Base-by-base conservation (phyloP, 2,329 filamentous ascomycete genomes). In the Atkinsonella texensis region DNA sequence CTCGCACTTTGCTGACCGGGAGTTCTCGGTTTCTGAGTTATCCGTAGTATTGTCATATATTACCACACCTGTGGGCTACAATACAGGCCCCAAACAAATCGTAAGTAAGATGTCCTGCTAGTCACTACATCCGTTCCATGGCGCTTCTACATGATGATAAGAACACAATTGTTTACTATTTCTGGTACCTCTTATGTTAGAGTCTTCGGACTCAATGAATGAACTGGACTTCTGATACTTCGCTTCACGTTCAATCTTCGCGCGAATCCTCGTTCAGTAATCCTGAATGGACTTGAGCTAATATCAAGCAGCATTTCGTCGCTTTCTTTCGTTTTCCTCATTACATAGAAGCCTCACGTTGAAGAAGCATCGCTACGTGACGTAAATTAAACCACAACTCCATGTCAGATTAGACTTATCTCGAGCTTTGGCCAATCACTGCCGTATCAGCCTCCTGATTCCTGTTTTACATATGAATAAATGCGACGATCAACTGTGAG, bases 111-210 rank as follows among this genome's bases (percentile, higher is more conserved):
- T 39, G 9, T 11, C 18, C 15, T 12, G 39, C 31, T 8, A 43
- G 3, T 23, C 31, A 18, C n/a, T 28, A 54, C 45, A 41, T 33
- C 17, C 7, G 43, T 33, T 41, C 18, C 41, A 42, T 17, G 23
- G 35, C 49, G 42, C 50, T 40, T 23, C 23, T 66, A 62, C 60
- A 79, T 89, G 87, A 91, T 90, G 87, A 91, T 78, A 81, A 64
- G 45, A 69, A 68, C 66, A 75, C 75, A 72, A 74, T 75, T 73
- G 62, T 71, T 70, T 71, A 9, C 73, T 46, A 75, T 85, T 90
- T 94, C 87, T 95, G 89, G 89, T 89, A 95, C 89, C 89, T 95
- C 89, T 95, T 93, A 89, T 89, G 81, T 87, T 84, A 93, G 82
- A 75, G 76, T 64, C 65, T 73, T 74, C 68, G 65, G 74, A 71